phyloP scores from a whole-genome alignment of 2,329 filamentous ascomycete species.

The Verticillium nubilum region DNA sequence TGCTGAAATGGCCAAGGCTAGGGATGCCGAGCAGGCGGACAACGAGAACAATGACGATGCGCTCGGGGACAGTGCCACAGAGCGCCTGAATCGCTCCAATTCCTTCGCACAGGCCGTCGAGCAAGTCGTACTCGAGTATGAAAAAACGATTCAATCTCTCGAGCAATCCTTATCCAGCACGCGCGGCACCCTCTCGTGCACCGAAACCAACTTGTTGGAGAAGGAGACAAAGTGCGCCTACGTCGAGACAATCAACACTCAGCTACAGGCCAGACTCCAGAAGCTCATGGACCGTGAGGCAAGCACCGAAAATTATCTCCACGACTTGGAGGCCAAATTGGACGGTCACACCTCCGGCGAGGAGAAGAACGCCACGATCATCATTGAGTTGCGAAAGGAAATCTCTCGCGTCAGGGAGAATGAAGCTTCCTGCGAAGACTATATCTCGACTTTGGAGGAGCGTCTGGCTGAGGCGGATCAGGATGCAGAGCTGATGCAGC shows the following conservation, averaged over 20 bases:
- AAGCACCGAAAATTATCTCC: conserved; percentile 87
- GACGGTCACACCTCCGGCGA: conserved; percentile 88
- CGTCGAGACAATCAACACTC: conserved; percentile 83
- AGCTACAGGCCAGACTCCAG: conserved; percentile 84
- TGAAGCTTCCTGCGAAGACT: conserved; percentile 86
- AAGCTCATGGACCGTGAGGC: conserved; percentile 89
- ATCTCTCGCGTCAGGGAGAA: conserved; percentile 83
- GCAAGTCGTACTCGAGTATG: conserved; percentile 93
- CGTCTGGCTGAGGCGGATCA: conserved; percentile 93
- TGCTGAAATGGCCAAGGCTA: conserved; percentile 82
- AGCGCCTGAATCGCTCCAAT: conserved; percentile 88
- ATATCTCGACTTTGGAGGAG: conserved; percentile 95
- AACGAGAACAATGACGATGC: conserved; percentile 52
- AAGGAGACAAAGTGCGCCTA: conserved; percentile 93
- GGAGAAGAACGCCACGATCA: conserved; percentile 83
- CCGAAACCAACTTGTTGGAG: conserved; percentile 82
- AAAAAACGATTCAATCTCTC: conserved; percentile 93
- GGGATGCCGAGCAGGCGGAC: conserved; percentile 61
- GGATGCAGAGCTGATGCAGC: conserved; percentile 93
- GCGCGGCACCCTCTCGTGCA: conserved; percentile 72
- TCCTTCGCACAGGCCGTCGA: conserved; percentile 95
- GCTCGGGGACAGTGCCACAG: conserved; percentile 72
- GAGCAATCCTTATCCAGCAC: conserved; percentile 90
- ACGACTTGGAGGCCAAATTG: conserved; percentile 84
- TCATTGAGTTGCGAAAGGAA: conserved; percentile 86